A percentile compares a stretch with the other conserved stretches of the same genome.
Evolutionary conservation across 2,329 filamentous ascomycete genomes (phyloP).

Genomic region (Coleophoma eucalyptorum): DNA sequence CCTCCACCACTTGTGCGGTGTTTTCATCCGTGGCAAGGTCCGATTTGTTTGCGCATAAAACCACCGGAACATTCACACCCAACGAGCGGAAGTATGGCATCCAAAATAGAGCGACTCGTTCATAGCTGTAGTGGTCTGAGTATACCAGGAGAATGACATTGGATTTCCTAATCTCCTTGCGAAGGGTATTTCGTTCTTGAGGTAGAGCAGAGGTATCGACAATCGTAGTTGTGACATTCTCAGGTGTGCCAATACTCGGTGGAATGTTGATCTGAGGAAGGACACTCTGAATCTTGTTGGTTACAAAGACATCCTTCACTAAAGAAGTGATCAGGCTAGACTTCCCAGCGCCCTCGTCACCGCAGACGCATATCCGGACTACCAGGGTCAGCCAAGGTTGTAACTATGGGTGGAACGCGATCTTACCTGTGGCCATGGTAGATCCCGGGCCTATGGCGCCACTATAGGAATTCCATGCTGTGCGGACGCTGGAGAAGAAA

Average conservation of each 20-base stretch:
- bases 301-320: constrained; percentile 95
- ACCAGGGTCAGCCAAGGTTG: constrained; percentile 7
- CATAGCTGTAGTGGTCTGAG: constrained; percentile 98
- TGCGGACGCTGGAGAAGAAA: background rate
- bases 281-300: constrained; percentile 90
- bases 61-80: constrained; percentile 97
- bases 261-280: constrained; percentile 94
- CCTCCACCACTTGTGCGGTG: constrained; percentile 82
- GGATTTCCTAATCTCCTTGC: constrained; percentile 92
- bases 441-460: constrained; percentile 14
- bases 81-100: constrained; percentile 96
- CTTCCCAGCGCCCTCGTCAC: constrained; percentile 94
- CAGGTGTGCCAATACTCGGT: constrained; percentile 85
- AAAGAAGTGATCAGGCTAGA: constrained; percentile 91
- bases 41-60: constrained; percentile 96
- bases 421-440: constrained; percentile 25
- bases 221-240: constrained; percentile 96
- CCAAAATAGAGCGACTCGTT: constrained; percentile 95
- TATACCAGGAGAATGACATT: constrained; percentile 97
- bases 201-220: constrained; percentile 96
- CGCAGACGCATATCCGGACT: constrained; percentile 94
- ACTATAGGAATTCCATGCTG: constrained; percentile 15
- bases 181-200: constrained; percentile 83
- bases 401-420: background rate
- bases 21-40: constrained; percentile 73